phyloP scores from a whole-genome alignment of 306 rosid genomes.

The Cucurbita maxima region DNA sequence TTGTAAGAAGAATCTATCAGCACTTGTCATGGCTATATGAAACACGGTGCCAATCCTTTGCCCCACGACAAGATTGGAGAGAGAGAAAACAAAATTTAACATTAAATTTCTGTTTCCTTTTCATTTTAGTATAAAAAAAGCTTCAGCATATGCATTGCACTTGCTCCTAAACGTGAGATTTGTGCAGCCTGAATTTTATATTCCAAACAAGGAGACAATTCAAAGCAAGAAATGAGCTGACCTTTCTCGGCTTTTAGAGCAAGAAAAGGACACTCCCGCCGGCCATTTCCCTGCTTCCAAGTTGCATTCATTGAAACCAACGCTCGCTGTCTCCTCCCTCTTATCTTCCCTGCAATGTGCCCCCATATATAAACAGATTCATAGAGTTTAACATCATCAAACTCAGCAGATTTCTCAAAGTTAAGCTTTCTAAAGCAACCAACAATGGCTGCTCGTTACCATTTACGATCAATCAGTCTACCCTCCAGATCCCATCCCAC shows the following conservation, averaged over 20 bases:
- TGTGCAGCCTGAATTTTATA: slow-evolving; percentile 1
- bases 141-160: neutral
- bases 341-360: neutral
- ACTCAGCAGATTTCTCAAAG: neutral
- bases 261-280: neutral
- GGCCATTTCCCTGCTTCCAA: neutral
- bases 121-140: neutral
- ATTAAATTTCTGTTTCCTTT: neutral
- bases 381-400: neutral
- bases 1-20: neutral
- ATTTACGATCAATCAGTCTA: neutral
- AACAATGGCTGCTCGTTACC: neutral
- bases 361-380: neutral
- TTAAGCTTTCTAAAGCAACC: neutral
- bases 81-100: neutral
- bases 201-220: slow-evolving; percentile 1
- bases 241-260: neutral
- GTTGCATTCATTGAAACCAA: neutral
- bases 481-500: slow-evolving; percentile 8
- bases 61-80: neutral
- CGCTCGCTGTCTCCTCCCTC: neutral
- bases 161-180: neutral
- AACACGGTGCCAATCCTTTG: neutral
- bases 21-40: neutral
- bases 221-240: neutral